Evolutionary conservation across 2,329 filamentous ascomycete species (phyloP), one percentile per base, ranked within the genome.

Genomic region (Colletotrichum liaoningense): DNA sequence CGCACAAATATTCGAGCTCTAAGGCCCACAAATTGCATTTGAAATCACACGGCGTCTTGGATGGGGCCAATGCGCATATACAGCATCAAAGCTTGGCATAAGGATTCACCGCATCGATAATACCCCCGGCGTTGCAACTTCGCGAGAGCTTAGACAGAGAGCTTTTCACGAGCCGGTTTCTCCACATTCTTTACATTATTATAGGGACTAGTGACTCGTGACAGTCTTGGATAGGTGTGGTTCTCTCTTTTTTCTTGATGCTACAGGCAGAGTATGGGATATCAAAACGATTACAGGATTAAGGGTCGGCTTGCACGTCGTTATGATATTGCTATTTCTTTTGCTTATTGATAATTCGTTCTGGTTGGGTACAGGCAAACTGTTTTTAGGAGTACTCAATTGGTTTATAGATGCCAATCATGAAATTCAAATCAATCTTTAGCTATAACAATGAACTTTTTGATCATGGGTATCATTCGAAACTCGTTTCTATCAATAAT

Each of bases 51-150:
- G 71, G 71, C 71, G 71, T 73, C 71, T 62, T 66, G 67, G 67
- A 49, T 49, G 19, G 59, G 69, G 65, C 60, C 58, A 71, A 62
- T 64, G 67, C 26, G 67, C 70, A 73, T 70, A 70, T 60, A 73
- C 49, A 63, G 68, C 69, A 74, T 74, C 55, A 30, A 65, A 65
- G 62, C 35, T 65, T 65, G 63, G 68, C 67, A 66, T 73, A 30
- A 64, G 69, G 57, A 74, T 63, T 64, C 56, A 46, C 30, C 38
- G 68, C 72, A 72, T 72, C 57, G 14, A 60, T 67, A 68, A 74
- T 74, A 74, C 72, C 72, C 67, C 68, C 68, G 72, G 69, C 72
- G 69, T 74, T 72, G 55, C 67, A 70, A 72, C 56, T 33, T 57
- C 67, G 71, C 49, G 62, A 73, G 71, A 73, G 71, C 71, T 63